Evolutionary conservation across 441 rosid species (phyloP).

Genomic region (Erysimum pusillum): DNA sequence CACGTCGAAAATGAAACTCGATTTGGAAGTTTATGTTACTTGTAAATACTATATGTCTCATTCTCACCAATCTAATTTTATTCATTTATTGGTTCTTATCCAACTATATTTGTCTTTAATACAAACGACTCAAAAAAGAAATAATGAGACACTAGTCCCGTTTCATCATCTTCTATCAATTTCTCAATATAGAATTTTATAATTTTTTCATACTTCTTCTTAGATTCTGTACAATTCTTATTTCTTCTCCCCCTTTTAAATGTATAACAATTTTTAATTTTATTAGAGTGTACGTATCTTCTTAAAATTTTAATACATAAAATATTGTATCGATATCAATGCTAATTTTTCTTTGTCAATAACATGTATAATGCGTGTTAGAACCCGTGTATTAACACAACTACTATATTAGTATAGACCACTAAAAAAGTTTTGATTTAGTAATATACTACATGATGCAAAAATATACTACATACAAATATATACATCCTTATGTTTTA

Average conservation of each 20-base stretch:
- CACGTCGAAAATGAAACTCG: conserved; percentile 42
- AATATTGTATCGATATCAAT: background rate
- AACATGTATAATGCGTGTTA: too few relatives aligned
- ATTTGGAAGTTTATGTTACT: conserved; percentile 40
- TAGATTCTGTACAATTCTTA: conserved; percentile 31
- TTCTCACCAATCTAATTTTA: conserved; percentile 29
- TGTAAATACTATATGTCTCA: conserved; percentile 22
- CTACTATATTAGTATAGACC: too few relatives aligned
- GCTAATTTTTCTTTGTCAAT: too few relatives aligned
- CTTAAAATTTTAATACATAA: background rate
- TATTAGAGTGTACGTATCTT: background rate
- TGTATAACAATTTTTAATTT: background rate
- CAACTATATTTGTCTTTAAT: conserved; percentile 35
- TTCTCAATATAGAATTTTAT: background rate
- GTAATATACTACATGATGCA: background rate
- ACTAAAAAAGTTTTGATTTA: too few relatives aligned
- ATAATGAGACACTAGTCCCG: conserved; percentile 18
- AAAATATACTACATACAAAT: background rate
- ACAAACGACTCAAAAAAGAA: conserved; percentile 23
- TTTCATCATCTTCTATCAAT: conserved; percentile 29
- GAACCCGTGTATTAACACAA: too few relatives aligned
- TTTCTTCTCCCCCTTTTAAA: background rate
- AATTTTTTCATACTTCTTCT: background rate
- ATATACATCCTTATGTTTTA: conserved; percentile 2
- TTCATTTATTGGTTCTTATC: conserved; percentile 40